Evolutionary conservation across 1,139 yeast genomes (phyloP), one percentile per base, ranked within the genome.

Genomic region (Wickerhamomyces sp.): DNA sequence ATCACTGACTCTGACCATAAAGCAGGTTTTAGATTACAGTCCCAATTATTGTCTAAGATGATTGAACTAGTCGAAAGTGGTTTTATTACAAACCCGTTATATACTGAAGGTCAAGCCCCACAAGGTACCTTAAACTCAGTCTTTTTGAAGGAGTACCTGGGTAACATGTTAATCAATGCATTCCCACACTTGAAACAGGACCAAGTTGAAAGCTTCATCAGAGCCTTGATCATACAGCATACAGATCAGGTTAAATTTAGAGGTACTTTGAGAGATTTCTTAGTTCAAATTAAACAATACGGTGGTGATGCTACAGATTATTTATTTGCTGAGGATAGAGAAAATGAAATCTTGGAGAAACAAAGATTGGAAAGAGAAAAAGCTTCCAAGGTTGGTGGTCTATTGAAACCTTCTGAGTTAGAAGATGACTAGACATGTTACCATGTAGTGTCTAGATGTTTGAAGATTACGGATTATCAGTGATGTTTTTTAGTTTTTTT

Each of bases 1-100:
- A 76, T 94, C 47, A 93, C 99, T 3, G 99, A 94, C 65, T 86
- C 97, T 8, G 99, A 93, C 64, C 99, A 94, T 66, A 93, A 93
- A 68, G 88, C 98, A 26, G 99, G 98, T 1, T 94, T 94, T 71
- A 79, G 86, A 54, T 78, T 82, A 58, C 99, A 94, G 70, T 76
- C 96, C 7, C 86, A 86, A 61, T 75, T 94, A 54, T 74, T 94
- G 57, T 85, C 95, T 47, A 86, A 84, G 63, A 74, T 93, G 68
- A 80, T 94, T 54, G 89, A 88, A 54, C 72, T 93, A 48, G 95
- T 93, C 15, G 90, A 87, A 63, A 85, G 81, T 53, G 76, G 81
- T 50, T 79, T 79, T 49, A 87, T 93, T 49, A 72, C 79, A 36
- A 81, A 77, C 43, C 95, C 98, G 34, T 74, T 94, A 52, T 93